A percentile compares a stretch with the other conserved stretches of the same genome.
Evolutionary conservation across 2,329 filamentous ascomycete species (phyloP).

Genomic region (Venturia oleaginea): DNA sequence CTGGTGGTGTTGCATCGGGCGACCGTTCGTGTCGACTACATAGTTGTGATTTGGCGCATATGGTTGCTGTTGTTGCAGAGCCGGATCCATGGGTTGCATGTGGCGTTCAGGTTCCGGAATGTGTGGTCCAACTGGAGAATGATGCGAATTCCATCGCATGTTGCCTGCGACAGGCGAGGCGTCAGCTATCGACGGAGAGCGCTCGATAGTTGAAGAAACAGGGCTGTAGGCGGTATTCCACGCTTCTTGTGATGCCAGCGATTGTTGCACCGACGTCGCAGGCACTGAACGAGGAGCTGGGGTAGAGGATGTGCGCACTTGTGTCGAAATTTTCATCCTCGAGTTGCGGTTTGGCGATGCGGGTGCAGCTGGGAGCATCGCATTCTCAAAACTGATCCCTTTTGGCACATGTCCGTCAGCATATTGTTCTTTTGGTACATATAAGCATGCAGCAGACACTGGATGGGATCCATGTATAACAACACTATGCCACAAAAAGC

Average conservation of each 20-base stretch:
- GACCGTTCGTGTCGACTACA: conserved; percentile 28
- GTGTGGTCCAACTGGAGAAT: conserved; percentile 2
- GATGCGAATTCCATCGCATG: conserved; percentile 12
- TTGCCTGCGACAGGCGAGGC: conserved; percentile 8
- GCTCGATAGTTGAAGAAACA: conserved; percentile 9
- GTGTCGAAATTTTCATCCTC: conserved; percentile 11
- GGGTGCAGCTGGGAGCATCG: conserved; percentile 4
- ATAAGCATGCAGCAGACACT: neutral
- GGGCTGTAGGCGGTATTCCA: conserved; percentile 12
- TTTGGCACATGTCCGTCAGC: conserved; percentile 1
- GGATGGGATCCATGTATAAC: neutral
- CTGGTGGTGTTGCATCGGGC: conserved; percentile 24
- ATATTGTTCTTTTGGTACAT: neutral
- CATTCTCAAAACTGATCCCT: conserved; percentile 9
- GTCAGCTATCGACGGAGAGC: conserved; percentile 12
- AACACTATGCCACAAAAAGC: neutral
- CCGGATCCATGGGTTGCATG: conserved; percentile 21
- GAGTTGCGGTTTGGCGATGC: conserved; percentile 4
- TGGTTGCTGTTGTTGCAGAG: conserved; percentile 13
- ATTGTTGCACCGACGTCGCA: neutral
- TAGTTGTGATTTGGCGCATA: conserved; percentile 19
- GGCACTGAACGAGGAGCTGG: conserved; percentile 13
- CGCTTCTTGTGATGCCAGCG: conserved; percentile 8
- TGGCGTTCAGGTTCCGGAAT: conserved; percentile 21
- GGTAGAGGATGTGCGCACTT: conserved; percentile 14